Percentiles rank a stretch among this genome's conserved stretches.
These are phyloP conservation scores for Phytomonas sp. DNA, from an alignment of 208 protist genomes.

Conservation along the genomic window DNA sequence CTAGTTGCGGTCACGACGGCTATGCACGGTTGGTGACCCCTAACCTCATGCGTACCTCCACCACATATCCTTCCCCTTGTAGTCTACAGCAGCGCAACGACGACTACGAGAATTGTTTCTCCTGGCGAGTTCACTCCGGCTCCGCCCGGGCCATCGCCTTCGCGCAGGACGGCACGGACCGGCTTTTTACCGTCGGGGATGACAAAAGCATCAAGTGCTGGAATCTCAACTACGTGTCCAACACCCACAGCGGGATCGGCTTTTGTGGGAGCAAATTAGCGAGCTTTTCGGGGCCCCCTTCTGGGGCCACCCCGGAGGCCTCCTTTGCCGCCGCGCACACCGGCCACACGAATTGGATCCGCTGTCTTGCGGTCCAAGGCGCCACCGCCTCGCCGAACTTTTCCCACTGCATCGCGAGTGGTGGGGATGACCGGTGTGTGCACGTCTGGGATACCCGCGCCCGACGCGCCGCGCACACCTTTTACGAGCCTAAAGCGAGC, in stretches of 20 bases:
- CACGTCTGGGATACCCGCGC: slow-evolving; percentile 76
- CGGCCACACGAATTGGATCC: slow-evolving; percentile 83
- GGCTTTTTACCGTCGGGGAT: slow-evolving; percentile 71
- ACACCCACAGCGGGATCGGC: slow-evolving; percentile 7
- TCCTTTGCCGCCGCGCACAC: slow-evolving; percentile 2
- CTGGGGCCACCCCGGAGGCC: slow-evolving; percentile 3
- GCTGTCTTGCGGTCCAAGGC: slow-evolving; percentile 45
- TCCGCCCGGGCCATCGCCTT: slow-evolving; percentile 62
- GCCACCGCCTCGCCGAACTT: slow-evolving; percentile 12
- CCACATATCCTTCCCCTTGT: background rate
- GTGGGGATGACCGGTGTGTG: slow-evolving; percentile 71
- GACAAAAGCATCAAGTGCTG: slow-evolving; percentile 85
- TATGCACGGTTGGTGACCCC: slow-evolving; percentile 53
- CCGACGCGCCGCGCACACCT: slow-evolving; percentile 35
- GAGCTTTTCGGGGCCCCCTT: slow-evolving; percentile 22
- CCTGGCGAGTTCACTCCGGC: slow-evolving; percentile 52
- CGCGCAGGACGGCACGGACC: slow-evolving; percentile 42
- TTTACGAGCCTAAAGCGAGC: slow-evolving; percentile 50
- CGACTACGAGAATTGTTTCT: slow-evolving; percentile 13
- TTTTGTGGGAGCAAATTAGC: slow-evolving; percentile 34
- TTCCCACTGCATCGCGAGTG: slow-evolving; percentile 60
- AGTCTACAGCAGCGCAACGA: slow-evolving; percentile 9
- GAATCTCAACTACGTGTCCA: slow-evolving; percentile 30
- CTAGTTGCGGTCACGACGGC: slow-evolving; percentile 73
- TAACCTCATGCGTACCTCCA: slow-evolving; percentile 8